A percentile compares a stretch with the other conserved stretches of the same genome.
Conservation (phyloP, 2,329 filamentous ascomycete species). For the Ophiostoma angusticollis region DNA sequence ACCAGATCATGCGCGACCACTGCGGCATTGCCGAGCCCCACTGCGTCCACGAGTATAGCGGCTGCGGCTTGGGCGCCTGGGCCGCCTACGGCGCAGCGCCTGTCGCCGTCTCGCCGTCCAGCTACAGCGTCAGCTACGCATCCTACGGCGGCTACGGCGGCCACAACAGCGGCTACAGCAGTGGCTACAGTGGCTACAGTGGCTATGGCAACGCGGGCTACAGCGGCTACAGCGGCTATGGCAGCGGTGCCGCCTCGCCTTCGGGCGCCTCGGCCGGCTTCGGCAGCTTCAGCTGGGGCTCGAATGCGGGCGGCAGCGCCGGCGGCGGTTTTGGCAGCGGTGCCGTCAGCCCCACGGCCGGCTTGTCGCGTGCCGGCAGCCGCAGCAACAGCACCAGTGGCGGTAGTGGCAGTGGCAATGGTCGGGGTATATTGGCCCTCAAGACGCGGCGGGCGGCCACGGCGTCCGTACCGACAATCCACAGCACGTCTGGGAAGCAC, state of each 20-base stretch:
- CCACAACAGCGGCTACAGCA: not conserved
- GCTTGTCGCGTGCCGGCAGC: not conserved
- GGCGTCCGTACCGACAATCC: no score
- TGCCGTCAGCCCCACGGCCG: not conserved
- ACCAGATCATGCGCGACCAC: slow-evolving; percentile 36
- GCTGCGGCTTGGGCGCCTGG: slow-evolving; percentile 4
- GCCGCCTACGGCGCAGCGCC: not conserved
- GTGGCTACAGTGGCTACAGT: not conserved
- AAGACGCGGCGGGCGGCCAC: slow-evolving; percentile 1
- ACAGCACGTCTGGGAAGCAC: slow-evolving; percentile 14
- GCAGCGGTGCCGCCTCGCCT: not conserved
- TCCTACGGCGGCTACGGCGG: not conserved
- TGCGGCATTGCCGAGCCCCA: slow-evolving; percentile 38
- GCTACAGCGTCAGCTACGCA: slow-evolving; percentile 4
- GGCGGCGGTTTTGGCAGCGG: slow-evolving; percentile 5
- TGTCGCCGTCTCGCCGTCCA: not conserved
- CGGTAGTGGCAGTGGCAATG: not conserved
- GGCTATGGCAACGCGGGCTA: not conserved
- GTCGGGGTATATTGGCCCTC: no score
- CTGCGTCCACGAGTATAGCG: slow-evolving; percentile 37
- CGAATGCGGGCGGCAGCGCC: not conserved
- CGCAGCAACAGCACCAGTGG: not conserved
- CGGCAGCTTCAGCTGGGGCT: no score
- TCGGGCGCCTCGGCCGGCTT: no score
- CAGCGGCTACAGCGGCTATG: not conserved